Evolutionary conservation across 208 protist genomes (phyloP).

Genomic region (Acanthamoeba royreba): DNA sequence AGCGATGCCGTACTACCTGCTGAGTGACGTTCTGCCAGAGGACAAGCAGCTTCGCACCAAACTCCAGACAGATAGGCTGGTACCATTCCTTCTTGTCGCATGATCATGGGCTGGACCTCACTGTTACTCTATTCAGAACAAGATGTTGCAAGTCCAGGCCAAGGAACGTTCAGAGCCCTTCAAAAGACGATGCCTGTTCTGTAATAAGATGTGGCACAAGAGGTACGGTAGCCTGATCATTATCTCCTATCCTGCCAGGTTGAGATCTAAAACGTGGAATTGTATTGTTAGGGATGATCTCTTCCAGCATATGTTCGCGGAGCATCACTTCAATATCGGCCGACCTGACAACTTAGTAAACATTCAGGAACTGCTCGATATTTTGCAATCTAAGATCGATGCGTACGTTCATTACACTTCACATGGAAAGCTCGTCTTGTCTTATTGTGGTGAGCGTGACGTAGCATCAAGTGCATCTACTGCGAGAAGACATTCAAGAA

Average conservation of each 20-base stretch:
- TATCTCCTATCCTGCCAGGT: neutral
- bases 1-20: conserved; percentile 40
- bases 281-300: neutral
- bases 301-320: conserved; percentile 28
- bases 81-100: no score
- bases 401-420: neutral
- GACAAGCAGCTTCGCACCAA: conserved; percentile 47
- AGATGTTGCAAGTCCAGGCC: conserved; percentile 21
- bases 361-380: conserved; percentile 53
- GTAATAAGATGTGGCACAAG: conserved; percentile 4
- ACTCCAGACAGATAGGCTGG: conserved; percentile 47
- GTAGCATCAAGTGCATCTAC: conserved; percentile 51
- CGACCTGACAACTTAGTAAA: conserved; percentile 64
- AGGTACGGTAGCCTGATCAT: neutral
- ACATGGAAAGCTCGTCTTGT: neutral
- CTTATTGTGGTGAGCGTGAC: neutral
- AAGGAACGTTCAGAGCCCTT: conserved; percentile 25
- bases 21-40: conserved; percentile 52
- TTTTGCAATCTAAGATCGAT: conserved; percentile 36
- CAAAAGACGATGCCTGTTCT: conserved; percentile 31
- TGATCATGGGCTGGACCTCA: no score
- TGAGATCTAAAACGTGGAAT: neutral
- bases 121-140: no score
- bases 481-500: conserved; percentile 55
- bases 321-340: conserved; percentile 58